A percentile compares a stretch with the other conserved stretches of the same genome.
phyloP scores from a whole-genome alignment of 208 protist genomes.

The Acanthamoeba triangularis region DNA sequence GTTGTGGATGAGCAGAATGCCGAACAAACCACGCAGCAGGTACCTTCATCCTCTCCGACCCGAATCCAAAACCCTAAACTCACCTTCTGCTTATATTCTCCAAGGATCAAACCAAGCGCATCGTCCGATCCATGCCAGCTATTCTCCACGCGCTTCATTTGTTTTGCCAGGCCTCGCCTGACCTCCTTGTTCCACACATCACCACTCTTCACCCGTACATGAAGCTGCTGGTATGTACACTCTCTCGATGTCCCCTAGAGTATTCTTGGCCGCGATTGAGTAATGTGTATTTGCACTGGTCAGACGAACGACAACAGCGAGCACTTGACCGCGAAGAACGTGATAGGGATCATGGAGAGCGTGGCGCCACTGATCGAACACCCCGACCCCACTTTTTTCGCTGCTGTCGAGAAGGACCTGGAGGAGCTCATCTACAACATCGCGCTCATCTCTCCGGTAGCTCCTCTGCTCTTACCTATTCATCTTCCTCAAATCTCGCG shows the following conservation, averaged over 20 bases:
- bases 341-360: conserved; percentile 65
- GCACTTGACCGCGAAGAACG: conserved; percentile 42
- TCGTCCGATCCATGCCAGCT: conserved; percentile 23
- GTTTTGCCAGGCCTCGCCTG: conserved; percentile 65
- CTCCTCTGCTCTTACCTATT: background rate
- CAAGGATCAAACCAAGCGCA: background rate
- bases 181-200: conserved; percentile 70
- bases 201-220: conserved; percentile 69
- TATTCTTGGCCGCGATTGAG: background rate
- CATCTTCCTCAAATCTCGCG: background rate
- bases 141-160: conserved; percentile 45
- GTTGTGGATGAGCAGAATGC: conserved; percentile 23
- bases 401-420: conserved; percentile 47
- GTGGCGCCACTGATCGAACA: conserved; percentile 44
- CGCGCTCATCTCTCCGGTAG: background rate
- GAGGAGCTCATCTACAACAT: conserved; percentile 66
- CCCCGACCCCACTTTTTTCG: conserved; percentile 48
- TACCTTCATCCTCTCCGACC: background rate
- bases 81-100: background rate
- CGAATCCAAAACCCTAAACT: background rate
- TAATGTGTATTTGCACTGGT: background rate
- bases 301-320: conserved; percentile 67
- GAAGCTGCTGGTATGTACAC: conserved; percentile 40
- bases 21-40: background rate
- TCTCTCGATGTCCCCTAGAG: background rate